These are phyloP conservation scores for Curvularia sp. DNA, from an alignment of 2,329 filamentous ascomycete genomes.

Conservation along the genomic window DNA sequence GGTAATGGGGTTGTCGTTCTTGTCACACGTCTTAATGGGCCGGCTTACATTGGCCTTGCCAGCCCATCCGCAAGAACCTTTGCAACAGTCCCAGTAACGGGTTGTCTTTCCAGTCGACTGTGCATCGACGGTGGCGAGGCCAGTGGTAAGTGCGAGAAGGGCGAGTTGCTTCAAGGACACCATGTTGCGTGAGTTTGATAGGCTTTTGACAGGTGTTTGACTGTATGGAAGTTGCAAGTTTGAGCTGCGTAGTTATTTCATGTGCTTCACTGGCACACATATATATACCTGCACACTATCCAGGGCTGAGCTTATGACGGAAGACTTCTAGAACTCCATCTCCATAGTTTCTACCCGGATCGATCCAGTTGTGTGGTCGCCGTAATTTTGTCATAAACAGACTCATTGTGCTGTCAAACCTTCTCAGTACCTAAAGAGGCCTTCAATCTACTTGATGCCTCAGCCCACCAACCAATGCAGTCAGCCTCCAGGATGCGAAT, in stretches of 20 bases:
- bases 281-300: slow-evolving; percentile 6
- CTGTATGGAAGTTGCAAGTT: neutral
- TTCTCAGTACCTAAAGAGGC: slow-evolving; percentile 6
- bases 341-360: slow-evolving; percentile 12
- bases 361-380: neutral
- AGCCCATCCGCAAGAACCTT: slow-evolving; percentile 69
- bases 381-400: slow-evolving; percentile 3
- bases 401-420: slow-evolving; percentile 6
- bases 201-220: neutral
- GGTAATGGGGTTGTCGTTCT: slow-evolving; percentile 62
- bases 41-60: slow-evolving; percentile 63
- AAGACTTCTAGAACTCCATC: slow-evolving; percentile 4
- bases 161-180: slow-evolving; percentile 41
- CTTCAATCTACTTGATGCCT: slow-evolving; percentile 18
- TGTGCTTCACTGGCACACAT: slow-evolving; percentile 1
- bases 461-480: slow-evolving; percentile 17
- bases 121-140: slow-evolving; percentile 37
- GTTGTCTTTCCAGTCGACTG: slow-evolving; percentile 45
- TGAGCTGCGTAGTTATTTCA: neutral
- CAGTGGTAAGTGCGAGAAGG: slow-evolving; percentile 37
- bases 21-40: slow-evolving; percentile 64
- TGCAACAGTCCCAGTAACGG: slow-evolving; percentile 69
- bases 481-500: slow-evolving; percentile 4
- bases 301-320: neutral
- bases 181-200: slow-evolving; percentile 25